Evolutionary conservation across 306 rosid genomes (phyloP).

Genomic region (Mimosa bimucronata): DNA sequence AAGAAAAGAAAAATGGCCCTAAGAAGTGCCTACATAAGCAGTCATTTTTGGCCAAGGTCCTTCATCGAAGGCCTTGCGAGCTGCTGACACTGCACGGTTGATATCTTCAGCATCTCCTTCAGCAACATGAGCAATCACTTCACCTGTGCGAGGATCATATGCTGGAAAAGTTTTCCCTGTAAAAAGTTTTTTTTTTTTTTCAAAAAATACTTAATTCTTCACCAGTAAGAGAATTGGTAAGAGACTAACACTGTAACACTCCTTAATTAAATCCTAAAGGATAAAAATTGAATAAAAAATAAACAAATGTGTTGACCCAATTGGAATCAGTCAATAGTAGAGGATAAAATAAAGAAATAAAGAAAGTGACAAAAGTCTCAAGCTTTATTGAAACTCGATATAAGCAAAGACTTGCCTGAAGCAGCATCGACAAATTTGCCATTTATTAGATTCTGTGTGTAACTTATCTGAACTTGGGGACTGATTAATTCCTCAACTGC

Average conservation of each 20-base stretch:
- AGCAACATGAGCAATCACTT: constrained; percentile 85
- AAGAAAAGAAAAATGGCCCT: constrained; percentile 10
- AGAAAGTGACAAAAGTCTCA: not conserved
- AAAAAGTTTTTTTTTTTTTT: too few species aligned
- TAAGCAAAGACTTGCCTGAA: constrained; percentile 54
- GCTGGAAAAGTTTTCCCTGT: constrained; percentile 92
- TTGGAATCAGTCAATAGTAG: not conserved
- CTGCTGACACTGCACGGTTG: constrained; percentile 82
- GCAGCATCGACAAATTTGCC: constrained; percentile 86
- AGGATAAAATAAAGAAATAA: not conserved
- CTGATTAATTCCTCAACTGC: constrained; percentile 61
- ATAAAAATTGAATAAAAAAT: too few species aligned
- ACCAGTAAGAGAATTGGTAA: not conserved
- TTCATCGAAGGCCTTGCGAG: constrained; percentile 96
- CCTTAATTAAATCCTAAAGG: not conserved
- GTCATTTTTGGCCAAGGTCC: constrained; percentile 98
- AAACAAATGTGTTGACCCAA: not conserved
- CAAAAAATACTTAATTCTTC: not conserved
- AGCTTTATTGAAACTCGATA: not conserved
- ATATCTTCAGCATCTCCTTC: constrained; percentile 84
- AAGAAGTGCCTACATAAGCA: constrained; percentile 62
- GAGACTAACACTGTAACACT: not conserved
- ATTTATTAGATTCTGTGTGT: constrained; percentile 78
- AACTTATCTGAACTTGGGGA: constrained; percentile 67
- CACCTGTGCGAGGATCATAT: constrained; percentile 84